Base-by-base conservation (phyloP, 768 basidiomycete species). In the Mycena albidolilacea region DNA sequence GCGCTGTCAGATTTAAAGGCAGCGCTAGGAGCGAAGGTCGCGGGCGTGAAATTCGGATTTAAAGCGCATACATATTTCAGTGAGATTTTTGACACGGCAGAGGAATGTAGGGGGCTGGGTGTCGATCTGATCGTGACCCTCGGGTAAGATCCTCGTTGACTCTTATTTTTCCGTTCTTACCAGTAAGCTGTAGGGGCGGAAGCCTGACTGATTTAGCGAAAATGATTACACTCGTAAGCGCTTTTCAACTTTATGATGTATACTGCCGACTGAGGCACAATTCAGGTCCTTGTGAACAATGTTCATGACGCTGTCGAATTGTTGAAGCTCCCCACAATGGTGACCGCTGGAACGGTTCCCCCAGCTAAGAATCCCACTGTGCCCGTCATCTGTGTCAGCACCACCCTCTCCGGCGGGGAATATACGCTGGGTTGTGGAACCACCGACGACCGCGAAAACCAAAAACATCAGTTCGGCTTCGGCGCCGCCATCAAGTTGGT, bases 361-460 rank as follows among this genome's bases (percentile, higher is more conserved):
- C 58, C 58, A 3, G 67, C 41, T 19, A 50, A 60, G 10, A 23
- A 19, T 1, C 50, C 68, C n/a, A 43, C 50, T 7, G 48, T 69
- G 15, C 68, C 68, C 8, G 60, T 69, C 50, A 52, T 69, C 59
- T 52, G 44, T 38, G 62, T 69, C 39, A n/a, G 19, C 11, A 69
- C 68, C 30, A 69, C 68, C 3, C 67, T 69, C 50, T 69, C 68
- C n/a, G 68, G 35, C 3, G 68, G 60, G 9, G 68, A 69, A 50
- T 69, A 52, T 23, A 62, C 68, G 6, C 17, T 69, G 5, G 68
- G 60, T 3, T 14, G 19, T 10, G 68, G 68, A 1, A 15, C 37
- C 17, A 69, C 68, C 15, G 68, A 69, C 50, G 68, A 69, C 50
- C 68, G 60, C 14, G 68, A 69, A 41, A 41, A 69, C 48, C 19